These are phyloP conservation scores for Flueggea neowawraea DNA, from an alignment of 441 rosid genomes.

Conservation along the genomic window DNA sequence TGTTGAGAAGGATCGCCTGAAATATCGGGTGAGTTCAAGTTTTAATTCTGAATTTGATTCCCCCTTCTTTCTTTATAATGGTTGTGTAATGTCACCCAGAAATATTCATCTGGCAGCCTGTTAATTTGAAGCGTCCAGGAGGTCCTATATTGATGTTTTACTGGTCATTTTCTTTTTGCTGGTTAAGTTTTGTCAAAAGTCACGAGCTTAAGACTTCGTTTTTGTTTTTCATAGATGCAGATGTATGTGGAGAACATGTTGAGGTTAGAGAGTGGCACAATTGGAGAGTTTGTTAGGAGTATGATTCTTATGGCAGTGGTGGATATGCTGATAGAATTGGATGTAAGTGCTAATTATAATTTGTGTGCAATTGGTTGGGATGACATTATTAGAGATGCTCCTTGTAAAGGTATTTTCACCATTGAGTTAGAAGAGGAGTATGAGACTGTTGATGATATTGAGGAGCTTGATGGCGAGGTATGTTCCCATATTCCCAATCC, in stretches of 20 bases:
- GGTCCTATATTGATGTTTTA: too few species aligned
- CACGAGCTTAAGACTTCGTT: too few species aligned
- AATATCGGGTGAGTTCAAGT: constrained; percentile 38
- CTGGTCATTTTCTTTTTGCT: too few species aligned
- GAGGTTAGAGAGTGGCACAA: constrained; percentile 63
- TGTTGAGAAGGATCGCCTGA: constrained; percentile 9
- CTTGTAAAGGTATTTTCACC: constrained; percentile 71
- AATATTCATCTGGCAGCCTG: too few species aligned
- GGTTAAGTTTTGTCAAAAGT: too few species aligned
- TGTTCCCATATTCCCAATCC: background rate
- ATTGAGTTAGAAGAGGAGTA: constrained; percentile 66
- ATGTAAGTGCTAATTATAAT: constrained; percentile 47
- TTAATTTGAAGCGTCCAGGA: too few species aligned
- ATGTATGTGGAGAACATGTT: constrained; percentile 73
- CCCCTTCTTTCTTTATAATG: too few species aligned
- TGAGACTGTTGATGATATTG: constrained; percentile 33
- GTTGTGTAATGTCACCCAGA: too few species aligned
- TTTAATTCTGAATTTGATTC: background rate
- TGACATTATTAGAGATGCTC: constrained; percentile 62
- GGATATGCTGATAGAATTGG: constrained; percentile 69
- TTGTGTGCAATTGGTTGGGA: constrained; percentile 61
- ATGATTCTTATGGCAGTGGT: constrained; percentile 60
- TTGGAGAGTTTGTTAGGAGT: constrained; percentile 70
- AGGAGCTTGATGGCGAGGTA: constrained; percentile 45
- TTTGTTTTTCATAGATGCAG: constrained; percentile 30